phyloP scores from a whole-genome alignment of 768 basidiomycete species.

The Serendipita sp. region DNA sequence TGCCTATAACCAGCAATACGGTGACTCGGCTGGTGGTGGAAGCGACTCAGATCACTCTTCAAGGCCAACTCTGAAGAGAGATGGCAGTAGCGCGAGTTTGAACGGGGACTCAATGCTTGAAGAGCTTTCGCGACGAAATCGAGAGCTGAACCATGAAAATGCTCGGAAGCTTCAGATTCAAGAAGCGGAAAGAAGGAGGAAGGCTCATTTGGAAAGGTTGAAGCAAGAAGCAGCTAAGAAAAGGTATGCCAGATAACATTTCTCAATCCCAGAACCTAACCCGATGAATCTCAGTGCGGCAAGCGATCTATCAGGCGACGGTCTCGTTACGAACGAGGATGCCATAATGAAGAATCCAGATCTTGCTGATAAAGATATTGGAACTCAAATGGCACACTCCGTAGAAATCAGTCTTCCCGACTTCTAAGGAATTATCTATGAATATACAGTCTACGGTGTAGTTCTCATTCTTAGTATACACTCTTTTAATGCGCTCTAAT shows the following conservation, averaged over 20 bases:
- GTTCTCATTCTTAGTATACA: background rate
- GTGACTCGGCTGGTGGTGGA: background rate
- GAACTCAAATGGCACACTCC: background rate
- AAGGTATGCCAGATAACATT: background rate
- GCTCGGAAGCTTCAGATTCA: background rate
- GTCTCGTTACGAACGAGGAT: background rate
- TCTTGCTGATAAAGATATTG: background rate
- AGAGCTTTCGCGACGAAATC: background rate
- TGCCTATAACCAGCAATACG: background rate
- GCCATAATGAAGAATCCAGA: background rate
- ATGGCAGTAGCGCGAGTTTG: background rate
- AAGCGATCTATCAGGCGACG: too few species aligned
- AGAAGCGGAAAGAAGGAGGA: background rate
- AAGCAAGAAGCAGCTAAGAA: background rate
- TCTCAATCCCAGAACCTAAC: background rate
- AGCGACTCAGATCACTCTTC: background rate
- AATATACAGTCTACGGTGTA: background rate
- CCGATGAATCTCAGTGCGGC: background rate
- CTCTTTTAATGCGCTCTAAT: background rate
- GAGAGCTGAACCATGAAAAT: constrained; percentile 1
- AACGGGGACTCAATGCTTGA: background rate
- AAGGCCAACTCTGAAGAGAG: background rate
- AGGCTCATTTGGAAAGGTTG: background rate
- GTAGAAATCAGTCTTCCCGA: background rate
- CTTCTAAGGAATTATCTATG: background rate